Evolutionary conservation across 192 early-diverging fungal species (phyloP).

Genomic region (Coemansia sp.): DNA sequence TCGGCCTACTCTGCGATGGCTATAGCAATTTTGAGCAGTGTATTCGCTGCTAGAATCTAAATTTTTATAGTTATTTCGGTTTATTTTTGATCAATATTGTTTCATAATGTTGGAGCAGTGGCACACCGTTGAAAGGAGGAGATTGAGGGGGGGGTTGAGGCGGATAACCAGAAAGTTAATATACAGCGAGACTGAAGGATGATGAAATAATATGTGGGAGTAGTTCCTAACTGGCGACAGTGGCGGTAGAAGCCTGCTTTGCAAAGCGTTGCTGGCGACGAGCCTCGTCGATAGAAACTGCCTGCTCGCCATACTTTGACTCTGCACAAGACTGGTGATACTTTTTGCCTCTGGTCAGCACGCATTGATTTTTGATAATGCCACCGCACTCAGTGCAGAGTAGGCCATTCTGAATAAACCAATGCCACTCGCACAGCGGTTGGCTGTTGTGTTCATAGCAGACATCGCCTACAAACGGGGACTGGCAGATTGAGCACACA

Average conservation of each 20-base stretch:
- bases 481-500: conserved; percentile 56
- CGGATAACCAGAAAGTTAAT: neutral
- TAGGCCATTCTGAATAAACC: conserved; percentile 53
- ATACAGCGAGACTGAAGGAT: neutral
- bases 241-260: conserved; percentile 9
- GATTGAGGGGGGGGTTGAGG: neutral
- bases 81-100: neutral
- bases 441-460: conserved; percentile 55
- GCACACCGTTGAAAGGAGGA: neutral
- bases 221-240: neutral
- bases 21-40: neutral
- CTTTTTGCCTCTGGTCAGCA: conserved; percentile 53
- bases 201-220: neutral
- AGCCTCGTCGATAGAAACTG: conserved; percentile 44
- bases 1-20: neutral
- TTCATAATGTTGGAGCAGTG: neutral
- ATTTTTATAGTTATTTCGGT: neutral
- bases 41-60: neutral
- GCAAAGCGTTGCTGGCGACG: conserved; percentile 38
- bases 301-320: conserved; percentile 50
- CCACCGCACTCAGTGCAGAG: conserved; percentile 53
- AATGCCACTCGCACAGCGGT: conserved; percentile 56
- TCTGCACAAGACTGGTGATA: conserved; percentile 52
- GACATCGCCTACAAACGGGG: conserved; percentile 53
- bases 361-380: conserved; percentile 53